These are phyloP conservation scores for Fusarium odoratissimum DNA, from an alignment of 2,329 filamentous ascomycete species.

Conservation along the genomic window DNA sequence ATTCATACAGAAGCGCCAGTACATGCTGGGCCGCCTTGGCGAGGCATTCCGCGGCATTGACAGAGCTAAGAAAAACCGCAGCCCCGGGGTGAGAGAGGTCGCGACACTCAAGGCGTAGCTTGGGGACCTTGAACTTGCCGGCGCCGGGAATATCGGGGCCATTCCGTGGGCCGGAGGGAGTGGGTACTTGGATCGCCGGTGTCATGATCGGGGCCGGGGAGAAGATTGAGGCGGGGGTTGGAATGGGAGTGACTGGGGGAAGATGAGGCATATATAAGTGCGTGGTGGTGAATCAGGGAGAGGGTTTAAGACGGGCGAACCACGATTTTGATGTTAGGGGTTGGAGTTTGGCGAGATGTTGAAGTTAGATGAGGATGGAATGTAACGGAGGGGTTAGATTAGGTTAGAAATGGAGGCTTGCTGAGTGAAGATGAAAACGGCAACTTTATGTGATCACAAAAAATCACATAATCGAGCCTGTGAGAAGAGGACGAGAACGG, in stretches of 20 bases:
- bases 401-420: constrained; percentile 17
- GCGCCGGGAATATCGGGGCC: constrained; percentile 28
- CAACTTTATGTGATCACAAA: background rate
- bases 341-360: background rate
- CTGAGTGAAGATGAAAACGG: constrained; percentile 6
- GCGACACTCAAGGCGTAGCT: constrained; percentile 69
- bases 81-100: constrained; percentile 71
- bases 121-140: constrained; percentile 59
- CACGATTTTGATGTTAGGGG: background rate
- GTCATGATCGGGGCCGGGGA: constrained; percentile 42
- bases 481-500: background rate
- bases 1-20: constrained; percentile 75
- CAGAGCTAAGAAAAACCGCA: constrained; percentile 72
- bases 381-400: constrained; percentile 30
- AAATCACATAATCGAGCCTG: background rate
- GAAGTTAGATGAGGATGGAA: constrained; percentile 17
- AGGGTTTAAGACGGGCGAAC: background rate
- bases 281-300: background rate
- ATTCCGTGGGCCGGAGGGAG: constrained; percentile 26
- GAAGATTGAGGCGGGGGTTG: constrained; percentile 40
- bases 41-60: constrained; percentile 73
- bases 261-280: constrained; percentile 41
- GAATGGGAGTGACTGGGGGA: constrained; percentile 38
- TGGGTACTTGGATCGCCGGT: constrained; percentile 42
- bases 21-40: constrained; percentile 74